These are phyloP conservation scores for Backusella tarrabulga DNA, from an alignment of 192 early-diverging fungal species.

Conservation along the genomic window DNA sequence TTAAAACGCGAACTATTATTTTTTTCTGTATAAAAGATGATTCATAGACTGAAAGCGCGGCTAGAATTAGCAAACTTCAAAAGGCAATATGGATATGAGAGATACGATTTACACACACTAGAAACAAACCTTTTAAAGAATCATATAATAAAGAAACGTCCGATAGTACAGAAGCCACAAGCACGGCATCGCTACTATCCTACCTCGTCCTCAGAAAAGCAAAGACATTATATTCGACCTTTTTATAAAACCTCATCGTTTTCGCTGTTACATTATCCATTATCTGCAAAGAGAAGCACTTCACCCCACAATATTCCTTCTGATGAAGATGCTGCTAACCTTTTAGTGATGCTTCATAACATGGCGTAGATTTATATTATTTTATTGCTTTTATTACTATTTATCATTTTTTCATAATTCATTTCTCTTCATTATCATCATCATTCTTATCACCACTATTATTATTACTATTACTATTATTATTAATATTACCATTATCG, in stretches of 20 bases:
- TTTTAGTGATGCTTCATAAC: constrained; percentile 32
- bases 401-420: neutral
- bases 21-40: constrained; percentile 17
- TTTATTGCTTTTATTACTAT: neutral
- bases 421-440: neutral
- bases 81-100: constrained; percentile 30
- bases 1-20: neutral
- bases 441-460: neutral
- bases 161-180: neutral
- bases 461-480: neutral
- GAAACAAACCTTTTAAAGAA: constrained; percentile 4
- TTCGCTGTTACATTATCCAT: neutral
- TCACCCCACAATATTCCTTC: constrained; percentile 7
- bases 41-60: constrained; percentile 27
- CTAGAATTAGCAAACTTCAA: constrained; percentile 32
- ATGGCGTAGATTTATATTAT: neutral
- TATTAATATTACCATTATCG: neutral
- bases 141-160: neutral
- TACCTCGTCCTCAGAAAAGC: neutral
- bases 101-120: constrained; percentile 18
- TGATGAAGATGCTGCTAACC: constrained; percentile 32
- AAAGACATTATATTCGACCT: neutral
- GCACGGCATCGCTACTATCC: constrained; percentile 24
- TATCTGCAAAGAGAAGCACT: constrained; percentile 20
- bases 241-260: neutral